A percentile compares a stretch with the other conserved stretches of the same genome.
Conservation (phyloP, 2,329 filamentous ascomycete species). For the Penicillium frequentans region DNA sequence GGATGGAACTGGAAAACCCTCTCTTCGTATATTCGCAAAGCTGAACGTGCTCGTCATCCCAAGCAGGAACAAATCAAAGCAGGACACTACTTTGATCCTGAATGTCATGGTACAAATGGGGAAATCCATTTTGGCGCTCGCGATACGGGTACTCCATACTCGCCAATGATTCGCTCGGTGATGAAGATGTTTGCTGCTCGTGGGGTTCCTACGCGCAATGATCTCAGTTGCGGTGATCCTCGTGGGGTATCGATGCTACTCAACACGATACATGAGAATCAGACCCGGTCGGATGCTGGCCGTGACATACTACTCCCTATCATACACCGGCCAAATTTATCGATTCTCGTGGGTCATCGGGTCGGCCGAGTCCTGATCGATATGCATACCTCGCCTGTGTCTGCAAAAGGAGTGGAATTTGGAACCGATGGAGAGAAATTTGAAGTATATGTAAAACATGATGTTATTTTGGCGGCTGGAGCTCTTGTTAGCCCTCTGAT, state of each 20-base stretch:
- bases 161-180: conserved; percentile 18
- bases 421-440: background rate
- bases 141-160: conserved; percentile 16
- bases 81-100: conserved; percentile 17
- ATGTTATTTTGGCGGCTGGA: background rate
- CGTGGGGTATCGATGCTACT: background rate
- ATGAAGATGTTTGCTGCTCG: background rate
- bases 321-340: background rate
- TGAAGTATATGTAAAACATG: background rate
- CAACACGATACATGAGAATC: background rate
- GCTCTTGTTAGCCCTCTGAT: background rate
- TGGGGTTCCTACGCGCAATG: background rate
- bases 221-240: conserved; percentile 1
- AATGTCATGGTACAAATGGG: conserved; percentile 22
- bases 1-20: conserved; percentile 48
- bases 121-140: conserved; percentile 19
- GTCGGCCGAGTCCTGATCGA: background rate
- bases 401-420: background rate
- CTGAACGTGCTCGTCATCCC: conserved; percentile 15
- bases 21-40: conserved; percentile 50
- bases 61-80: conserved; percentile 13
- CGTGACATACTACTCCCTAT: background rate
- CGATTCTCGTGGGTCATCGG: background rate
- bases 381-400: background rate
- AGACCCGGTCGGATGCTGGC: background rate